Percentiles rank a stretch among this genome's conserved stretches.
phyloP scores from a whole-genome alignment of 1,284 basidiomycete genomes.

The Papiliotrema terrestris region DNA sequence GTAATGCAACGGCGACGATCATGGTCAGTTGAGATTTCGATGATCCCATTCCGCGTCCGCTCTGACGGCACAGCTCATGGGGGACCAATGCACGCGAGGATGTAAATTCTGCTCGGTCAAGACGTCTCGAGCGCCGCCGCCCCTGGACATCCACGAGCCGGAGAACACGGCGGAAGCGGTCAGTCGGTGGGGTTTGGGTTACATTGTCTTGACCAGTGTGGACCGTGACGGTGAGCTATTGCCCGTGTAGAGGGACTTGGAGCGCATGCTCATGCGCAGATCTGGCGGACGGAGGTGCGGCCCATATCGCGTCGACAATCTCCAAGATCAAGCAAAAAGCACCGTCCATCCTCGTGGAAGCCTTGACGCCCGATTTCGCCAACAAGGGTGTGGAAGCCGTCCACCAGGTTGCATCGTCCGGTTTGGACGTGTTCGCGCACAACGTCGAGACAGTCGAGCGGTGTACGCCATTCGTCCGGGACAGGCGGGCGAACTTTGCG shows the following conservation, averaged over 20 bases:
- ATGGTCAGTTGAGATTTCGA: constrained; percentile 65
- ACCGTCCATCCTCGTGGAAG: constrained; percentile 93
- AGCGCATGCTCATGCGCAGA: constrained; percentile 54
- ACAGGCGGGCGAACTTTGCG: constrained; percentile 87
- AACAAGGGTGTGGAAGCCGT: constrained; percentile 68
- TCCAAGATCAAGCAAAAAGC: constrained; percentile 94
- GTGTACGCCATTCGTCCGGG: constrained; percentile 90
- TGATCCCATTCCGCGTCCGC: background rate
- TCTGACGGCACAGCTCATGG: constrained; percentile 75
- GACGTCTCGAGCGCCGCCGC: constrained; percentile 81
- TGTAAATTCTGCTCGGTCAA: constrained; percentile 98
- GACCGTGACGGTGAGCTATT: constrained; percentile 79
- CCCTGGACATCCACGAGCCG: constrained; percentile 93
- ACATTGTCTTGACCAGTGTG: constrained; percentile 95
- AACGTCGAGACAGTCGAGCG: constrained; percentile 95
- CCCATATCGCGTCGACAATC: constrained; percentile 93
- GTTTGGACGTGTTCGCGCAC: constrained; percentile 96
- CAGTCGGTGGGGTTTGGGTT: constrained; percentile 95
- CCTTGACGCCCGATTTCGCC: constrained; percentile 91
- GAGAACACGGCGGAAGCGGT: constrained; percentile 99
- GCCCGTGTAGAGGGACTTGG: constrained; percentile 3
- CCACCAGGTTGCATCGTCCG: constrained; percentile 79
- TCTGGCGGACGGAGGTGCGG: constrained; percentile 83
- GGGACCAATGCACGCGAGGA: constrained; percentile 97
- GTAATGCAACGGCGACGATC: constrained; percentile 94